Conservation (phyloP, 768 basidiomycete species). For the Tylopilus rubrobrunneus region DNA sequence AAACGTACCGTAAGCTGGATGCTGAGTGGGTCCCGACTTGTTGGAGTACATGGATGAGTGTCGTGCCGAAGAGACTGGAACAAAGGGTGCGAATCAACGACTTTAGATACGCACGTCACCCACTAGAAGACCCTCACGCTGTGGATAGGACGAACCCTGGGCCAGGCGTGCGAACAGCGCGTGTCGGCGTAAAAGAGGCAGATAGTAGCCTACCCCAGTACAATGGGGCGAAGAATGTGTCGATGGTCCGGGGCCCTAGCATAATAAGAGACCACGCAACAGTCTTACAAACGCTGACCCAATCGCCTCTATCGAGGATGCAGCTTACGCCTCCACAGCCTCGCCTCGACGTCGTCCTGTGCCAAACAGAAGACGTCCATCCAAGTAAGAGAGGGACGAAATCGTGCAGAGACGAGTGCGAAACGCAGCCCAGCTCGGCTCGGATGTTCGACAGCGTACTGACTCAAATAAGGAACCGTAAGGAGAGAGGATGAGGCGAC, state of each 20-base stretch:
- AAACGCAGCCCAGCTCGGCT: no score
- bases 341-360: neutral
- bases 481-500: no score
- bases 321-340: neutral
- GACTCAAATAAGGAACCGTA: no score
- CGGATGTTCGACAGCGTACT: no score
- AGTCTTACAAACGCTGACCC: neutral
- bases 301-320: no score
- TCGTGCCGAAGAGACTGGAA: neutral
- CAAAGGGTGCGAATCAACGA: neutral
- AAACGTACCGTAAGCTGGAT: neutral
- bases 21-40: neutral
- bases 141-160: slow-evolving; percentile 6
- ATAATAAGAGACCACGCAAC: neutral
- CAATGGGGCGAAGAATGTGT: neutral
- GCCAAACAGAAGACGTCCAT: no score
- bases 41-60: slow-evolving; percentile 5
- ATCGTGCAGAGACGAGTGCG: no score
- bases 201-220: slow-evolving; percentile 2
- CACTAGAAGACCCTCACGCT: neutral
- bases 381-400: no score
- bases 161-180: neutral
- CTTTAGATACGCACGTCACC: neutral
- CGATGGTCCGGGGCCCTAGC: no score
- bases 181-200: neutral